Evolutionary conservation across 2,329 filamentous ascomycete genomes (phyloP).

Genomic region (Emmonsiellopsis sp.): DNA sequence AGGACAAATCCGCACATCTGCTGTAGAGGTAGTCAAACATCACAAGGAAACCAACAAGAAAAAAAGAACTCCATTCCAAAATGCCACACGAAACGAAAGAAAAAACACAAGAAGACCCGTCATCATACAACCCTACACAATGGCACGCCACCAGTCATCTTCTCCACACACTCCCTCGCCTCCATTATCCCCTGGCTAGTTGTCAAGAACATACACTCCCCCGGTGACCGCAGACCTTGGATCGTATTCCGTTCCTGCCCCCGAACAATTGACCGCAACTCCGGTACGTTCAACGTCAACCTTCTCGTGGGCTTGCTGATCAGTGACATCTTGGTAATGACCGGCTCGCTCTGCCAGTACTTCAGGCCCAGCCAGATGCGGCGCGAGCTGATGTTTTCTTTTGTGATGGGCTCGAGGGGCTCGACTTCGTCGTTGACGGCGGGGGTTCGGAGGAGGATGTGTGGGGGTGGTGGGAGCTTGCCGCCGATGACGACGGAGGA

Average conservation of each 20-base stretch:
- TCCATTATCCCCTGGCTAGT: constrained; percentile 75
- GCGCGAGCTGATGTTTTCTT: constrained; percentile 61
- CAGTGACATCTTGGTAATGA: constrained; percentile 57
- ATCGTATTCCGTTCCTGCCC: constrained; percentile 60
- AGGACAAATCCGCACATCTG: neutral
- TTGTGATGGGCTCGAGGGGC: constrained; percentile 48
- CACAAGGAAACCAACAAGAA: neutral
- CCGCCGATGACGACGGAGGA: constrained; percentile 69
- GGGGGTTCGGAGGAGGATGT: constrained; percentile 45
- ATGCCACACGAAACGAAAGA: constrained; percentile 24
- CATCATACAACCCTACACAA: constrained; percentile 58
- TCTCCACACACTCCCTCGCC: constrained; percentile 70
- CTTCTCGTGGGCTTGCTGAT: constrained; percentile 67
- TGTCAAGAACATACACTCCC: constrained; percentile 72
- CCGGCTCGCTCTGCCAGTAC: constrained; percentile 76
- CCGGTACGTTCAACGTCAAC: constrained; percentile 55
- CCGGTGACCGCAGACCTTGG: constrained; percentile 62
- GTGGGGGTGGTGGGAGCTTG: constrained; percentile 45
- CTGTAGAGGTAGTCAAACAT: neutral
- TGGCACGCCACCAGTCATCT: constrained; percentile 69
- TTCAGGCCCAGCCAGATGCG: constrained; percentile 84
- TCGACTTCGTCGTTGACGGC: constrained; percentile 29
- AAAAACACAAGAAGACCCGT: neutral
- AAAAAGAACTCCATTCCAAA: constrained; percentile 28
- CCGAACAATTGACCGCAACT: constrained; percentile 57